Percentiles rank a stretch among this genome's conserved stretches.
phyloP scores from a whole-genome alignment of 2,329 filamentous ascomycete genomes.

The Eutypella sp. region DNA sequence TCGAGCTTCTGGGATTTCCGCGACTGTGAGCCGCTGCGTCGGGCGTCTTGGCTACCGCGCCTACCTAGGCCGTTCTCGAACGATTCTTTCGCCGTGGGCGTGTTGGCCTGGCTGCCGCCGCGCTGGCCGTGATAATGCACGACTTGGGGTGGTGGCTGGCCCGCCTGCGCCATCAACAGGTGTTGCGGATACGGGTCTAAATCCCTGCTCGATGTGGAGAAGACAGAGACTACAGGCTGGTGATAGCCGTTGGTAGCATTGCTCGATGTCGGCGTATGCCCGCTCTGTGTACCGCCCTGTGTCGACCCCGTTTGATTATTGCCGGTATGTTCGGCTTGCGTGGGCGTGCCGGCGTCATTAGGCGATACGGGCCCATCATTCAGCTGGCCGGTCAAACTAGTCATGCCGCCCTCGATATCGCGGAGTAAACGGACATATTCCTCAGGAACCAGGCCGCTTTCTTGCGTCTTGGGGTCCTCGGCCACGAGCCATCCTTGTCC shows the following conservation, averaged over 20 bases:
- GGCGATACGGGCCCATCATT: conserved; percentile 48
- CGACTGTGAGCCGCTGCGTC: conserved; percentile 33
- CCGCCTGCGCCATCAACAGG: conserved; percentile 56
- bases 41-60: conserved; percentile 45
- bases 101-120: conserved; percentile 63
- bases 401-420: conserved; percentile 88
- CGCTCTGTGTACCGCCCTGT: conserved; percentile 18
- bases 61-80: conserved; percentile 43
- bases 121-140: conserved; percentile 64
- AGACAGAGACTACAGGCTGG: conserved; percentile 63
- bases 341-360: conserved; percentile 56
- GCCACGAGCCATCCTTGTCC: conserved; percentile 97
- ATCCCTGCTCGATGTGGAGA: conserved; percentile 66
- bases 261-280: conserved; percentile 40
- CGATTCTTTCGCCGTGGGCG: conserved; percentile 51
- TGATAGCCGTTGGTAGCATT: conserved; percentile 57
- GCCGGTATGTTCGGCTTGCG: conserved; percentile 52
- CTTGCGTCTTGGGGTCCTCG: conserved; percentile 88
- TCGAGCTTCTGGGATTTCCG: conserved; percentile 33
- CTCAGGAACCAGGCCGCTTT: conserved; percentile 92
- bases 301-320: conserved; percentile 10
- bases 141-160: conserved; percentile 60
- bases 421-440: conserved; percentile 90
- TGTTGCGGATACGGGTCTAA: conserved; percentile 64
- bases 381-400: conserved; percentile 60